Evolutionary conservation across 2,329 filamentous ascomycete species (phyloP), one percentile per base, ranked within the genome.

Genomic region (Colletotrichum echinochloae): DNA sequence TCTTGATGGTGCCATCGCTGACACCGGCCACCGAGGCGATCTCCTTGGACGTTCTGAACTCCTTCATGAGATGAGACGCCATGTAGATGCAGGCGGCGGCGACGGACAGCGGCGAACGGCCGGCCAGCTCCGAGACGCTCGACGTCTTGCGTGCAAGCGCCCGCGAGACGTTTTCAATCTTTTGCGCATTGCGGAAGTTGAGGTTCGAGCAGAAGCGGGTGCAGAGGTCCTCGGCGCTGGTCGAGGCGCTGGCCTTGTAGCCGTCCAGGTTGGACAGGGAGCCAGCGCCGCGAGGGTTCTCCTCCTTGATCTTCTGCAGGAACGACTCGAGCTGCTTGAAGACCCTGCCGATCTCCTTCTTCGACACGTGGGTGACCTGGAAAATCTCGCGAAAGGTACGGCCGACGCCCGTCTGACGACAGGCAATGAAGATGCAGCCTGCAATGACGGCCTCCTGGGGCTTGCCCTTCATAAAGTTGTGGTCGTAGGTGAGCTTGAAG

Each of bases 51-150:
- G 89, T 86, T 76, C 92, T 93, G 26, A 90, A 86, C 74, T 96
- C 89, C 66, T 91, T 93, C 83, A 97, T 92, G 46, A 98, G 87
- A 77, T 95, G 90, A 37, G 94, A 94, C 5, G 95, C 93, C 90
- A 98, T 96, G 85, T 96, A 99, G 80, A 99, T 98, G 80, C 94
- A 97, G 39, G 96, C 95, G 23, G 95, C 95, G 8, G 97, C 95
- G 72, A 97, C 94, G 1, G 95, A 98, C 59, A 99, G 86, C 26
- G 96, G 96, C 68, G 95, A 98, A 70, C 96, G 94, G 74, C 96
- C 96, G 44, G 95, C 95, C 71, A 98, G 88, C 65, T 94, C 91
- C 70, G 93, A 92, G 72, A 94, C 90, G 59, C 89, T 88, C 30
- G 90, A 91, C 74, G 96, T 94, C 78, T 92, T 90, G 74, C 92